Conservation (phyloP, 1,139 yeast genomes). For the Lodderomyces elongisporus region DNA sequence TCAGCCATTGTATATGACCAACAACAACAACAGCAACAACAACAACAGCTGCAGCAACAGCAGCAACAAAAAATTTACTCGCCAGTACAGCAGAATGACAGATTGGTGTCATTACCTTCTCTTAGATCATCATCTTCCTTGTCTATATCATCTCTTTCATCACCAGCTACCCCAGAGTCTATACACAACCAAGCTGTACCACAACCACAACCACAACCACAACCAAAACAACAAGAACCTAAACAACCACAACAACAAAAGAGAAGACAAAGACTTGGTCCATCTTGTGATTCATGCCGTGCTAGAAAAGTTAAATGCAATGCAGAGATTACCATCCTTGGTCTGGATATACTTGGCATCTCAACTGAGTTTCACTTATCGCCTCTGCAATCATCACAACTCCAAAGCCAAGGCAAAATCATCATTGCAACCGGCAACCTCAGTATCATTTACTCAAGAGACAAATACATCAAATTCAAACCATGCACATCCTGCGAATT, state of each 20-base stretch:
- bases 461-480: conserved; percentile 44
- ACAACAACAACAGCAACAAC: conserved; percentile 6
- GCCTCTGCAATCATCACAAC: not conserved
- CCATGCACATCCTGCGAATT: conserved; percentile 46
- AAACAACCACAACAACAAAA: conserved; percentile 13
- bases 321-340: conserved; percentile 46
- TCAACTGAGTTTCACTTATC: conserved; percentile 11
- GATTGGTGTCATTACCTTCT: not conserved
- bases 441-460: conserved; percentile 19
- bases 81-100: not conserved
- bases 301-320: conserved; percentile 72
- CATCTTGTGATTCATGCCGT: conserved; percentile 71
- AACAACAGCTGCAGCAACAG: conserved; percentile 1
- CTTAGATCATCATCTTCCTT: conserved; percentile 9
- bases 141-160: conserved; percentile 9
- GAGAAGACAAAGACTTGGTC: conserved; percentile 65
- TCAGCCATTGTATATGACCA: conserved; percentile 12
- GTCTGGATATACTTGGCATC: conserved; percentile 3
- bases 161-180: conserved; percentile 13
- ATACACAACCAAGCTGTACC: conserved; percentile 1
- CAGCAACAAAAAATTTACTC: not conserved
- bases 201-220: conserved; percentile 4
- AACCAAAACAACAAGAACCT: too few relatives aligned
- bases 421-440: conserved; percentile 2
- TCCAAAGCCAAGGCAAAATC: not conserved